Evolutionary conservation across 129 eudicot species (phyloP), one percentile per base, ranked within the genome.

Genomic region (Ambrosia artemisiifolia): DNA sequence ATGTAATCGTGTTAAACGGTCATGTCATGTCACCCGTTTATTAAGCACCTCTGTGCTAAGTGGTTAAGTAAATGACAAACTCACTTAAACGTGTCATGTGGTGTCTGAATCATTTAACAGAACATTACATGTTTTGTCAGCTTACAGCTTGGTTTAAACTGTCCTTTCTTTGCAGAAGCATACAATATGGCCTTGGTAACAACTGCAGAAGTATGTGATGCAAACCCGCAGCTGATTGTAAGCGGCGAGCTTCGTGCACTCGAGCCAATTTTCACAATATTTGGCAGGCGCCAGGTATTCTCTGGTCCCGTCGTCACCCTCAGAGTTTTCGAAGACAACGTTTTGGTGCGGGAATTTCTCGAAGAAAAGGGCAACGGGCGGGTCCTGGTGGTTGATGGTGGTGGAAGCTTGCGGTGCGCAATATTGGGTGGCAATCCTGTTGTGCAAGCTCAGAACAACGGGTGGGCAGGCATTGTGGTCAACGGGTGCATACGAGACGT

Each of bases 311-410:
- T 85, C 5, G 90, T 85, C 62, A 85, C 90, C 35, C 85, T 85
- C 71, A 82, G 83, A 71, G 90, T 85, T 10, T 85, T 85, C 44
- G 90, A 85, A 80, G 90, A 85, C 83, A 85, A 85, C 12, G 87
- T 85, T 43, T 71, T 85, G 55, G 53, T 85, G 54, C 83, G 90
- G 1, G 90, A 83, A 72, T 85, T 85, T 42, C 83, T 85, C 3
- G 90, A 85, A 63, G 87, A 85, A 49, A 85, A 80, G 56, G 90
- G 90, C 8, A 82, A 85, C 12, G 90, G 90, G 0, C 81, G 90
- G n/a, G 87, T 85, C 30, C 75, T 85, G 7, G 90, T 85, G 28
- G 90, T 85, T n/a, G 90, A 85, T 34, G 90, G 90, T 4, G 87
- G 85, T 20, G 90, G 81, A 36, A 85, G 90, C 80, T 60, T 79